Percentiles rank a stretch among this genome's conserved stretches.
phyloP scores from a whole-genome alignment of 2,329 filamentous ascomycete species.

The Diaporthe batatas region DNA sequence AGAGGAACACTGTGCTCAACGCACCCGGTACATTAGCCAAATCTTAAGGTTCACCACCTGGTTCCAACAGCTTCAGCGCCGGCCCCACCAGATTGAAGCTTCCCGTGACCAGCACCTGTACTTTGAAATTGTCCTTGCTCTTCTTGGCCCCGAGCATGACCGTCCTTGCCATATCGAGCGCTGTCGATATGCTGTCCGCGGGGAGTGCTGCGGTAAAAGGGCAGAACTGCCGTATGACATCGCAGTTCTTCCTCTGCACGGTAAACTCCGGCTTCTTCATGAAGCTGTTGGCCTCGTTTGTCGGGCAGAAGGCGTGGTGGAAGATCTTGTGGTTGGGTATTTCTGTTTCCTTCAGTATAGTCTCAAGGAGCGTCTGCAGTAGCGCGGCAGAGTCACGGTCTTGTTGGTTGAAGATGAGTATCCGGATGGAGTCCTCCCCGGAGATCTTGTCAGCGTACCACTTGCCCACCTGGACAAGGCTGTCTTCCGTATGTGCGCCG shows the following conservation, averaged over 20 bases:
- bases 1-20: constrained; percentile 40
- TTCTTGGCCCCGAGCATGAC: constrained; percentile 33
- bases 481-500: constrained; percentile 89
- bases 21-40: constrained; percentile 41
- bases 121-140: constrained; percentile 41
- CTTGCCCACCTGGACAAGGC: constrained; percentile 78
- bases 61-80: constrained; percentile 63
- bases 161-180: constrained; percentile 35
- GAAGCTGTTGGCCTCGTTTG: constrained; percentile 36
- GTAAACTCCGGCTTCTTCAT: constrained; percentile 36
- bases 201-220: constrained; percentile 26
- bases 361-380: constrained; percentile 72
- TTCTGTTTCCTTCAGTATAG: constrained; percentile 58
- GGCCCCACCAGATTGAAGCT: constrained; percentile 74
- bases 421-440: constrained; percentile 49
- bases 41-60: constrained; percentile 40
- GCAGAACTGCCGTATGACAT: constrained; percentile 40
- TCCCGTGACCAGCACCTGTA: constrained; percentile 65
- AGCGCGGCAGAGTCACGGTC: constrained; percentile 80
- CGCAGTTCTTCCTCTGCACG: constrained; percentile 39
- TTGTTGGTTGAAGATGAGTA: constrained; percentile 94
- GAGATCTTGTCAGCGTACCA: constrained; percentile 77
- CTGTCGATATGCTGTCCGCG: constrained; percentile 37
- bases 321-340: constrained; percentile 48
- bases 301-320: constrained; percentile 38